Percentiles rank a stretch among this genome's conserved stretches.
Evolutionary conservation across 2,329 filamentous ascomycete genomes (phyloP).

Genomic region (Alternaria sp.): DNA sequence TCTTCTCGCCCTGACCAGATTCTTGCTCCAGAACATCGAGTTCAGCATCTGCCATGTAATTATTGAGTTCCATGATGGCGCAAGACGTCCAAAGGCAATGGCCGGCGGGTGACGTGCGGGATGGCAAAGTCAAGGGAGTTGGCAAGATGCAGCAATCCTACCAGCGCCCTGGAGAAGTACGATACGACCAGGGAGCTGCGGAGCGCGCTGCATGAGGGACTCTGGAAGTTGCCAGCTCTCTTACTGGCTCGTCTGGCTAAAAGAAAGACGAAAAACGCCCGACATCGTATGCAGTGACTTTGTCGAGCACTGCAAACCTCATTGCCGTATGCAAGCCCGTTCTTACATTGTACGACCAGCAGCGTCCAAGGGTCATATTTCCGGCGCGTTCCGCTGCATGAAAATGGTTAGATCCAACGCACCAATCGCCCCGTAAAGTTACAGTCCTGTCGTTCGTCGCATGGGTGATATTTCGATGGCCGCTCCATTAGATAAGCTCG

Average conservation of each 20-base stretch:
- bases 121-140: background rate
- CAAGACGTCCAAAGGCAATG: background rate
- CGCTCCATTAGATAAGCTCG: constrained; percentile 16
- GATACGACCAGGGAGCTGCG: background rate
- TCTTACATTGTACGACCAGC: background rate
- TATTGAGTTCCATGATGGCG: constrained; percentile 19
- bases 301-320: background rate
- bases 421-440: background rate
- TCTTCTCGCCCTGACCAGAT: constrained; percentile 15
- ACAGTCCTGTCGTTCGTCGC: background rate
- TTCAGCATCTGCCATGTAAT: constrained; percentile 16
- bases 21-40: constrained; percentile 20
- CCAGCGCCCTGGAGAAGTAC: background rate
- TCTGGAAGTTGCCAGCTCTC: background rate
- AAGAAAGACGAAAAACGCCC: background rate
- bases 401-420: background rate
- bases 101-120: background rate
- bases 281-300: background rate
- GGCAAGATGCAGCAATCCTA: background rate
- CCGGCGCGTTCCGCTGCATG: background rate
- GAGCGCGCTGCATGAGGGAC: background rate
- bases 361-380: background rate
- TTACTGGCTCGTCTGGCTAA: background rate
- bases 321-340: background rate
- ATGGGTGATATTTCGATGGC: background rate